Evolutionary conservation across 108 stramenopile genomes (phyloP), one percentile per base, ranked within the genome.

Genomic region (Aureococcus anophagefferens): DNA sequence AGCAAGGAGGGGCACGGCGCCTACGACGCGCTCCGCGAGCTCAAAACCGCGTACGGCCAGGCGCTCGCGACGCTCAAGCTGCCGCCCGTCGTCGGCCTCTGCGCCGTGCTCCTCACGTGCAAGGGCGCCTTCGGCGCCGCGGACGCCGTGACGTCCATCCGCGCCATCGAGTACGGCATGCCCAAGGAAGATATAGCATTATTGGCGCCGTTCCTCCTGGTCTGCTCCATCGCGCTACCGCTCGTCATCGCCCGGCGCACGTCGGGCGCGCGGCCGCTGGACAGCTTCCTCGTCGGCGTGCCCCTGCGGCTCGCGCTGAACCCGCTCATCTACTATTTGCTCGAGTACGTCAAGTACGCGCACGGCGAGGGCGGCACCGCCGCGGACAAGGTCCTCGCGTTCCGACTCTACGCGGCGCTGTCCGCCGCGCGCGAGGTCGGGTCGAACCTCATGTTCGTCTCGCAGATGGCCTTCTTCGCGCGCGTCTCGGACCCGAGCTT

Each of bases 401-500:
- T 91, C 72, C 86, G 92, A 36, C 74, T 91, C 17, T 90, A 90
- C 33, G 87, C 87, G 35, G 90, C 92, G 28, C 66, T 93, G 31
- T 79, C 80, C 33, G 90, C 92, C 14, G 77, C 89, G 65, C 93
- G 94, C 67, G 91, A 94, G 30, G 89, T 90, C 31, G 89, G 87
- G 44, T 80, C 84, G 51, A 92, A 86, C 65, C 74, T 93, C 63
- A 94, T 96, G 86, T 98, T 96, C 78, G 94, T 96, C 76, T 85
- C 94, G 0, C 94, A 94, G 84, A 99, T 99, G 98, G 92, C 92
- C 21, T 99, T 99, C 79, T 98, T 96, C 79, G 92, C 94, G 11
- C 79, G 80, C 63, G 81, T 97, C 33, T 93, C 95, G 62, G 98
- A 99, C 85, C 94, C 95, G 4, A 87, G 91, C 35, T 96, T 99